phyloP scores from a whole-genome alignment of 1,284 basidiomycete species.

The Sphaerobolus stellatus region DNA sequence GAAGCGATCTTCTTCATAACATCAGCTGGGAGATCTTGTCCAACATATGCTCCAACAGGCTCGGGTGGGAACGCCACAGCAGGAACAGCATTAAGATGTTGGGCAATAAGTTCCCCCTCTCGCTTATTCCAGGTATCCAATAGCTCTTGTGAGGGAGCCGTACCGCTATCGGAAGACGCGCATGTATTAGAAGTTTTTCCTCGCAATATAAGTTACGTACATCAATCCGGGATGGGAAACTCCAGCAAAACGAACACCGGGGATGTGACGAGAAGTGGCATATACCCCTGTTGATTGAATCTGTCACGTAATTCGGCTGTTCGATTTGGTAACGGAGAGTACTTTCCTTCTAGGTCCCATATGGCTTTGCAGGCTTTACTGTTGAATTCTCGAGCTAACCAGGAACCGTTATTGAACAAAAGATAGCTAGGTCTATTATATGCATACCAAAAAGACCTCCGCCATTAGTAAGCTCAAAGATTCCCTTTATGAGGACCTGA shows the following conservation, averaged over 20 bases:
- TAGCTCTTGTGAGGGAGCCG: conserved; percentile 71
- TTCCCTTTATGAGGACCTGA: conserved; percentile 45
- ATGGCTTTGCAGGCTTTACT: conserved; percentile 74
- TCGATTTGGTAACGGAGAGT: not conserved
- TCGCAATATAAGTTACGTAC: conserved; percentile 5
- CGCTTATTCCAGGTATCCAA: conserved; percentile 74
- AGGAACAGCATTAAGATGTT: conserved; percentile 53
- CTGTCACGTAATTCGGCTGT: not conserved
- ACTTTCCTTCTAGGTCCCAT: conserved; percentile 70
- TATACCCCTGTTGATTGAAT: conserved; percentile 47
- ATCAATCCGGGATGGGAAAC: conserved; percentile 76
- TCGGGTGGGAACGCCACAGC: conserved; percentile 69
- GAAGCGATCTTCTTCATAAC: conserved; percentile 54
- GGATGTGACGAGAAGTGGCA: conserved; percentile 71
- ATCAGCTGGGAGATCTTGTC: conserved; percentile 54
- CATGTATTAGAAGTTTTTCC: not conserved
- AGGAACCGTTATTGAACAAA: not conserved
- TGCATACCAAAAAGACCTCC: conserved; percentile 69
- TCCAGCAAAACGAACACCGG: conserved; percentile 76
- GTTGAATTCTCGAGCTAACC: conserved; percentile 61
- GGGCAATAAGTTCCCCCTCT: conserved; percentile 65
- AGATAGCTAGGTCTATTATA: not conserved
- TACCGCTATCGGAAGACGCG: conserved; percentile 41
- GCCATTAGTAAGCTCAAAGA: conserved; percentile 72
- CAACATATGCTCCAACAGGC: conserved; percentile 64